Base-by-base conservation (phyloP, 768 basidiomycete species). In the Amanita rimosa region DNA sequence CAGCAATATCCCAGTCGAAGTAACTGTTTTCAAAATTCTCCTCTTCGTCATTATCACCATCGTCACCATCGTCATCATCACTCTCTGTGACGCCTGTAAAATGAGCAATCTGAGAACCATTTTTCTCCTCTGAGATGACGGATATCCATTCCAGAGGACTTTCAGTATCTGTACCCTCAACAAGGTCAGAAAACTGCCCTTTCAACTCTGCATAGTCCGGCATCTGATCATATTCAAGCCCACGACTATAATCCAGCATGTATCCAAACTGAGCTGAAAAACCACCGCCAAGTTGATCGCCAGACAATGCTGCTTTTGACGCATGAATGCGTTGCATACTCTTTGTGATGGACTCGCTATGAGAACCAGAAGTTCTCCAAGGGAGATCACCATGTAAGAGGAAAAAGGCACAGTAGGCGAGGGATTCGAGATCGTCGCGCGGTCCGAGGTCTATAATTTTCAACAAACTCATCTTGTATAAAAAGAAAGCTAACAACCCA, bases 361-460 rank as follows among this genome's bases (percentile, higher is more conserved):
- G 27, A 33, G 41, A 10, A 9, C 21, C 40, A n/a, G 39, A 44
- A 45, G 33, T 45, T 45, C 44, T 45, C 52, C 52, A 53, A 24
- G 50, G 52, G 42, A 53, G 52, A 34, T 46, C n/a, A 46, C 49
- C 52, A 46, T 44, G 37, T 44, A 52, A 47, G 26, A 54, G 51
- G 41, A 48, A 48, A 42, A 52, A 33, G 21, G 38, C 35, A 14
- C 22, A 38, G 42, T 49, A 55, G 33, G 54, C 54, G 13, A 55
- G 42, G 26, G 49, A 50, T 42, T 54, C 54, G 24, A 55, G 49
- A 35, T 55, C 53, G 29, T 55, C 53, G 17, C 50, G 54, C 46
- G 46, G 52, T 47, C 36, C 22, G 26, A 48, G 48, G 34, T 53
- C 52, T 49, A 47, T 45, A 35, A 49, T 36, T 43, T 50, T 49